Percentiles rank a stretch among this genome's conserved stretches.
Evolutionary conservation across 2,329 filamentous ascomycete genomes (phyloP).

Genomic region (Dactylellina cionopaga): DNA sequence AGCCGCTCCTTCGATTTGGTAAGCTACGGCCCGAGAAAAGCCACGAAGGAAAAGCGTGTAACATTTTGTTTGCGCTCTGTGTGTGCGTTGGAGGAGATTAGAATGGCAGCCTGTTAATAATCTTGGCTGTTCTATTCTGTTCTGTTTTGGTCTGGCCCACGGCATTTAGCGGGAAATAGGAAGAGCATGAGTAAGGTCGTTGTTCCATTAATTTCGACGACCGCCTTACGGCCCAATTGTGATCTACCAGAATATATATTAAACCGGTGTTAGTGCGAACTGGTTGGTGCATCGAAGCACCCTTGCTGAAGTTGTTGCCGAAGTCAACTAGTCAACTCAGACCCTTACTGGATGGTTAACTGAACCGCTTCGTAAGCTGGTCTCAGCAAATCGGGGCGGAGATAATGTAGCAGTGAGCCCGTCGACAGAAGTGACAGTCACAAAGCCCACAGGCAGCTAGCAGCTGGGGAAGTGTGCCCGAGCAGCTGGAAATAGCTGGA

Average conservation of each 20-base stretch:
- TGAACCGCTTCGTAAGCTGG: constrained; percentile 36
- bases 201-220: constrained; percentile 26
- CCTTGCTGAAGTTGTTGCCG: not conserved
- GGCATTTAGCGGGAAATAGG: constrained; percentile 45
- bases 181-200: constrained; percentile 21
- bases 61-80: not conserved
- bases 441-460: too few species aligned
- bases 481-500: constrained; percentile 15
- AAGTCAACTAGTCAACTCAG: not conserved
- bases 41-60: constrained; percentile 5
- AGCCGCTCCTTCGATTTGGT: constrained; percentile 46
- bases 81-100: constrained; percentile 18
- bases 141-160: constrained; percentile 44
- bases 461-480: too few species aligned
- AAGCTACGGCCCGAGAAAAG: constrained; percentile 41
- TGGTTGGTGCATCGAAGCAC: constrained; percentile 2
- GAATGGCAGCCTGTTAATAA: constrained; percentile 36
- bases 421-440: too few species aligned
- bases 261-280: too few species aligned
- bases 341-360: not conserved
- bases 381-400: constrained; percentile 18
- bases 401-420: constrained; percentile 2
- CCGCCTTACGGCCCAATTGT: constrained; percentile 9
- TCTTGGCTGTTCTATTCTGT: too few species aligned
- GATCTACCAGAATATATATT: constrained; percentile 23